A percentile compares a stretch with the other conserved stretches of the same genome.
These are phyloP conservation scores for Elasticomyces elasticus DNA, from an alignment of 495 filamentous ascomycete genomes.

Conservation along the genomic window DNA sequence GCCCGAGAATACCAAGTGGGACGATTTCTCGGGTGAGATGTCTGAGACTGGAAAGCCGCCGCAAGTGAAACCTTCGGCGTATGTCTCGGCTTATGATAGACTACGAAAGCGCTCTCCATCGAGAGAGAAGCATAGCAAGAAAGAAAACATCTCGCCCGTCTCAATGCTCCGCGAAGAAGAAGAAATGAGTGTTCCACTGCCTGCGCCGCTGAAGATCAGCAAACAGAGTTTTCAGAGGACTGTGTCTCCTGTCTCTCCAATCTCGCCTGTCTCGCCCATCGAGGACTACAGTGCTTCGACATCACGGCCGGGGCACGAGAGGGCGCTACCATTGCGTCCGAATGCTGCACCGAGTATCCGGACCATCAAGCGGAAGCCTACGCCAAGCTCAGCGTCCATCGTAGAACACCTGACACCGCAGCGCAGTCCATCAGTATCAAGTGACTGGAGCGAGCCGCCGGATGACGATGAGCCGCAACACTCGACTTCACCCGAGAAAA, in stretches of 20 bases:
- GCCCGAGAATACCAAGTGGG: conserved; percentile 13
- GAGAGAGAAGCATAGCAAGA: background rate
- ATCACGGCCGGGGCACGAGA: conserved; percentile 4
- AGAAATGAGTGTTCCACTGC: conserved; percentile 9
- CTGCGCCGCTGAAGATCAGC: background rate
- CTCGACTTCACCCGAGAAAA: no score
- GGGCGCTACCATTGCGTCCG: background rate
- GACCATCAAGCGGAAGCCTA: conserved; percentile 19
- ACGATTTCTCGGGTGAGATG: conserved; percentile 16
- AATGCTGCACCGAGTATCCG: conserved; percentile 1
- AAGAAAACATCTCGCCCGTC: conserved; percentile 4
- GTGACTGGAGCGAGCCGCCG: conserved; percentile 4
- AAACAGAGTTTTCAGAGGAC: background rate
- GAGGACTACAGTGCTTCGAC: conserved; percentile 9
- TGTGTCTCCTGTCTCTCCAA: background rate
- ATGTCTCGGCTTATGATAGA: conserved; percentile 11
- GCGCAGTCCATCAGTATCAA: conserved; percentile 7
- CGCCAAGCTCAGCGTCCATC: conserved; percentile 2
- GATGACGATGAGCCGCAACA: conserved; percentile 7
- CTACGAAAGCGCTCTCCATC: conserved; percentile 12
- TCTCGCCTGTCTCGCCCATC: conserved; percentile 10
- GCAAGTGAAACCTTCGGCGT: conserved; percentile 11
- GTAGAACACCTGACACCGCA: conserved; percentile 12
- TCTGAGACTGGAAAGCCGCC: conserved; percentile 11
- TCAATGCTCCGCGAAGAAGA: conserved; percentile 17